Base-by-base conservation (phyloP, 2,329 filamentous ascomycete genomes). In the Beauveria rudraprayagi region DNA sequence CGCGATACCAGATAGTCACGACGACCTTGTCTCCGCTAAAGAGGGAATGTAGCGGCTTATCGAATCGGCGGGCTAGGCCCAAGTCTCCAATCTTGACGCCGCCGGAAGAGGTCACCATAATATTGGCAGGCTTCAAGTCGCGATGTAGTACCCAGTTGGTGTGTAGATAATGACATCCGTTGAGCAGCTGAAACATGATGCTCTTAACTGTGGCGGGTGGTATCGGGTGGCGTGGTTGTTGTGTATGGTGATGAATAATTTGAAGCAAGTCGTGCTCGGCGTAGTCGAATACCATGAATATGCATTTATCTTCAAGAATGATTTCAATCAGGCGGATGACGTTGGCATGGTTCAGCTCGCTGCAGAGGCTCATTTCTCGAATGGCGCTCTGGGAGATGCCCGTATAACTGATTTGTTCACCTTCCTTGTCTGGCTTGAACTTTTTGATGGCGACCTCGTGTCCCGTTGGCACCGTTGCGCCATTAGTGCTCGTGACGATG, bases 211-310 rank as follows among this genome's bases (percentile, higher is more conserved):
- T 96, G 26, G 86, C 80, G 0, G 93, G 89, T 1, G 93, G 92
- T 62, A 99, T 97, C 6, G 91, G 88, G 67, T 94, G 90, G 28
- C 92, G 83, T 30, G 91, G 87, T 62, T 92, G 89, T 72, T 96
- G 89, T 1, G 90, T 96, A 75, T 99, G 94, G 72, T 97, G 92
- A 72, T 99, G 94, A 67, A 99, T 97, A 72, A 99, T 97, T 73
- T 99, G 94, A 5, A 99, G 80, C 43, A 99, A 78, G 74, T 99
- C 94, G 73, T 99, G 94, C 75, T 99, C 94, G 66, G 94, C 94
- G 73, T 96, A 99, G 74, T 97, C 94, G 68, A 99, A 97, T 2
- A 99, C 92, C 89, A 99, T 99, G 76, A 92, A 99, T 72, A 99
- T 97, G 77, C 92, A 97, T 78, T 97, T 97, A 74, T 96, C 92